Evolutionary conservation across 177 flowering plant genomes (phyloP), one percentile per base, ranked within the genome.

Genomic region (Viscum album): DNA sequence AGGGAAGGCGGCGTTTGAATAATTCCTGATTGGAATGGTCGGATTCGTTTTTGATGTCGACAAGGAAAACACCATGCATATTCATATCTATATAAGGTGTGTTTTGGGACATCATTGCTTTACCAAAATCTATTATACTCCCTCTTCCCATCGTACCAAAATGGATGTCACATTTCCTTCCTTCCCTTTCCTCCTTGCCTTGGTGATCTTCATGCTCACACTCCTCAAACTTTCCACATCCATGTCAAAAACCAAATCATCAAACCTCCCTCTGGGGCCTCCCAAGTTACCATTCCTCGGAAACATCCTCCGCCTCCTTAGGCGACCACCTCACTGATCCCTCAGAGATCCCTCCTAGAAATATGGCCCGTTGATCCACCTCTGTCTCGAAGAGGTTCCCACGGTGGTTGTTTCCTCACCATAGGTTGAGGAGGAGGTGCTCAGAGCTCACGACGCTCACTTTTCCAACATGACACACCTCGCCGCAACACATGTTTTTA

Each of bases 291-390:
- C 79, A 13, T 13, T 80, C 60, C 72, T 76, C 21, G 75, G 79
- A 41, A 80, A 72, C 70, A 35, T 78, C 52, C 80, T 71, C 75
- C 73, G 76, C 28, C 50, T 78, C 15, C 31, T 66, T 28, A 73
- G 75, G 29, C 33, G 31, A 2, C n/a, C 68, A 12, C 76, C 81
- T 16, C 83, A 78, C 58, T 70, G 52, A 17, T 28, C 54, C 31
- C 70, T 80, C 10, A 47, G 58, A 11, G 70, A 73, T 2, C 62
- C 76, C 30, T 67, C 81, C 3, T n/a, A 56, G n/a, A 68, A 66
- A 34, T 54, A 79, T 47, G 83, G 83, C 0, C 80, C 81, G 0
- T 34, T 81, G 36, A 83, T 79, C 83, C 75, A 74, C 70, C 68
- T 81, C 28, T 66, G 66, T 34, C 81, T 81, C 0, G 86, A 84